Base-by-base conservation (phyloP, 2,329 filamentous ascomycete genomes). In the Daldinia sp. region DNA sequence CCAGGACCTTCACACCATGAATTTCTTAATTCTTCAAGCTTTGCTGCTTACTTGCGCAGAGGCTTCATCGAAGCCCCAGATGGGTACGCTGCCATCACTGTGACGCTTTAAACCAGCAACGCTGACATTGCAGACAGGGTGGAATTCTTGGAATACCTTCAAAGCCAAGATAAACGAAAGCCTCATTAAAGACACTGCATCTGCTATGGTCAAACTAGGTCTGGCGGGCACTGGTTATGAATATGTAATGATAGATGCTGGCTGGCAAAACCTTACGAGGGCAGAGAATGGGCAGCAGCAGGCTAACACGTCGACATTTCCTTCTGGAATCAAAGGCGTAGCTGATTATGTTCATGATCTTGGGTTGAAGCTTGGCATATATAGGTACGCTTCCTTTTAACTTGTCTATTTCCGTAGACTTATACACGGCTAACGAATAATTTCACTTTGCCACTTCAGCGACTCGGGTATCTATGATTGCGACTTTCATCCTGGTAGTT, bases 301-400 rank as follows among this genome's bases (percentile, higher is more conserved):
- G 65, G 37, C 70, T 56, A 71, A 74, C 64, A 39, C 64, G 15
- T 46, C 56, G 9, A 63, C 46, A 5, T 68, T 68, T 39, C 61
- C 65, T n/a, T 62, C 50, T n/a, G 59, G 59, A 20, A 62, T 62
- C 4, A 57, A 53, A 15, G 57, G 56, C 18, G 76, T 88, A 1
- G 83, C 83, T 0, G 80, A 86, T 63, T 72, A 79, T 28, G 74
- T 87, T 6, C 86, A 88, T 71, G 74, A 68, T 0, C 72, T 85
- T 33, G 84, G 82, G 1, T 74, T 88, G 48, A 80, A 82, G 15
- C 85, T 87, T 65, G 86, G 86, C 35, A 86, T 87, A 26, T 37
- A 48, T 15, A 48, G 44, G 44, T 48, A 13, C 6, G 44, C 15
- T 26, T 26, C 20, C 20, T 23, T 23, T 23, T 23, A 23, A 23